Percentiles rank a stretch among this genome's conserved stretches.
Conservation (phyloP, 2,329 filamentous ascomycete species). For the Ceratocystis cubensis region DNA sequence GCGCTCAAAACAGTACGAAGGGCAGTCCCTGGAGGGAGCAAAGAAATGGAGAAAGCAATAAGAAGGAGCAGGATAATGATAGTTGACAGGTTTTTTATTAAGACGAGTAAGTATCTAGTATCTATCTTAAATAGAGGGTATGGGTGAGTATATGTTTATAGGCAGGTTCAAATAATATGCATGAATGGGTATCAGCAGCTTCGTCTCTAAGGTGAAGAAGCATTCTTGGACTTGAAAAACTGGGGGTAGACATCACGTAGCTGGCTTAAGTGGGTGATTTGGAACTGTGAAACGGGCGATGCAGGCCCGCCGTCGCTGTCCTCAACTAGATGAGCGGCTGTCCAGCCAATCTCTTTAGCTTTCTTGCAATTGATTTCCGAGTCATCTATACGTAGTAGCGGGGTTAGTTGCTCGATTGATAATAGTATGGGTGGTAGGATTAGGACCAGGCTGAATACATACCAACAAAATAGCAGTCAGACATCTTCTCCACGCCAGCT, state of each 20-base stretch:
- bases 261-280: slow-evolving; percentile 65
- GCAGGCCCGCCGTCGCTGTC: slow-evolving; percentile 52
- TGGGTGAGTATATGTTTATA: not conserved
- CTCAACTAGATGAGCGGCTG: slow-evolving; percentile 72
- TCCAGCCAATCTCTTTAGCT: slow-evolving; percentile 74
- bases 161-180: not conserved
- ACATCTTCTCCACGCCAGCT: slow-evolving; percentile 53
- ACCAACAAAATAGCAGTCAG: slow-evolving; percentile 90
- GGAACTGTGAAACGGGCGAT: slow-evolving; percentile 55
- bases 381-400: slow-evolving; percentile 51
- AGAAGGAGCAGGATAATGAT: not conserved
- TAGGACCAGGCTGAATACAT: slow-evolving; percentile 30
- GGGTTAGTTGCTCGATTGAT: not conserved
- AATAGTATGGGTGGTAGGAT: not conserved
- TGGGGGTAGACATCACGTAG: slow-evolving; percentile 66
- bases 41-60: not conserved
- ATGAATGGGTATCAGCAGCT: slow-evolving; percentile 1
- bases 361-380: slow-evolving; percentile 69
- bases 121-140: not conserved
- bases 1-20: not conserved
- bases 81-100: not conserved
- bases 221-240: slow-evolving; percentile 54
- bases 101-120: not conserved
- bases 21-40: not conserved
- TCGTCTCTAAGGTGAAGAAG: not conserved